A percentile compares a stretch with the other conserved stretches of the same genome.
Conservation (phyloP, 805 yeast genomes). For the Candida silvatica region DNA sequence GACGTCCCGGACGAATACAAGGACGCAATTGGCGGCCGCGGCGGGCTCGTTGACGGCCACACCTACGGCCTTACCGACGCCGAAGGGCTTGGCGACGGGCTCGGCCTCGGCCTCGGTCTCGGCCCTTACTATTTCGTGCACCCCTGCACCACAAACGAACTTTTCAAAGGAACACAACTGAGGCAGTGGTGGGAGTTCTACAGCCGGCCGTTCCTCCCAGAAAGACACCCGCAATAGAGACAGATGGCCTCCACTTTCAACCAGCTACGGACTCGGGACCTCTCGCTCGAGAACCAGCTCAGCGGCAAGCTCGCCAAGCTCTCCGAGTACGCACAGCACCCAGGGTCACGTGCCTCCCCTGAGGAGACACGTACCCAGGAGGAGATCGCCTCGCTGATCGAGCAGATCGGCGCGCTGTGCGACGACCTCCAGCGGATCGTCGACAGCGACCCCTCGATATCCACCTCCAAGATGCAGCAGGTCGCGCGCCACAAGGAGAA, state of each 20-base stretch:
- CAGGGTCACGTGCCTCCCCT: background rate
- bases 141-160: slow-evolving; percentile 10
- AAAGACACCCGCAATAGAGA: background rate
- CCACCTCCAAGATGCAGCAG: slow-evolving; percentile 74
- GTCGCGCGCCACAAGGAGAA: slow-evolving; percentile 74
- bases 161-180: background rate
- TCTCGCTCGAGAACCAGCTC: slow-evolving; percentile 65
- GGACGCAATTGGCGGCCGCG: no score
- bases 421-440: slow-evolving; percentile 36
- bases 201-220: background rate
- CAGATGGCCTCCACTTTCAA: slow-evolving; percentile 38
- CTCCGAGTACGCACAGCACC: slow-evolving; percentile 41
- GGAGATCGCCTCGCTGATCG: slow-evolving; percentile 45
- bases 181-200: slow-evolving; percentile 6
- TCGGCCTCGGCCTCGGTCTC: no score
- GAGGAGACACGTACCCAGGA: slow-evolving; percentile 39
- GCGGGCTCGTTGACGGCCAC: no score
- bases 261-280: slow-evolving; percentile 59
- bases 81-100: no score
- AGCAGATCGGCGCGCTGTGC: slow-evolving; percentile 28
- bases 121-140: slow-evolving; percentile 9
- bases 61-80: no score
- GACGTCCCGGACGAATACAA: no score
- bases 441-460: slow-evolving; percentile 40
- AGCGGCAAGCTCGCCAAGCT: slow-evolving; percentile 41